phyloP scores from a whole-genome alignment of 306 rosid genomes.

The Malus asiatica region DNA sequence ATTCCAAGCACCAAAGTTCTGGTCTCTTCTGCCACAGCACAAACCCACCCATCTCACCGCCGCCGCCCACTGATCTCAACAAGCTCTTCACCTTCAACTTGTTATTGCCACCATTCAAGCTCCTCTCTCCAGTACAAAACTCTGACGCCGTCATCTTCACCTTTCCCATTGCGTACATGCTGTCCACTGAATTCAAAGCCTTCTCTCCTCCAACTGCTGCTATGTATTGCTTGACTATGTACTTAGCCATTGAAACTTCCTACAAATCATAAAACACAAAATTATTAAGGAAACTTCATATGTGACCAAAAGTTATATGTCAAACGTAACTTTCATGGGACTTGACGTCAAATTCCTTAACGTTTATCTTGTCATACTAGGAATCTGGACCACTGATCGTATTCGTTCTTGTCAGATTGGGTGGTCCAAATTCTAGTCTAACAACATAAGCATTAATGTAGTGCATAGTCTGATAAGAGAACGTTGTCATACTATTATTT shows the following conservation, averaged over 20 bases:
- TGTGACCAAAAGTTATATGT: neutral
- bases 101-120: conserved; percentile 25
- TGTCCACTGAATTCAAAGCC: conserved; percentile 53
- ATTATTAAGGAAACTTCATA: neutral
- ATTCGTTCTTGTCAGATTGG: neutral
- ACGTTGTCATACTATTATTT: neutral
- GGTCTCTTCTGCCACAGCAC: conserved; percentile 89
- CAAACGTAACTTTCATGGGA: neutral
- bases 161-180: conserved; percentile 95
- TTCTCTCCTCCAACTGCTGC: conserved; percentile 91
- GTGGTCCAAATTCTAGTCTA: neutral
- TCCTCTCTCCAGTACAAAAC: conserved; percentile 51
- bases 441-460: neutral
- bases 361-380: neutral
- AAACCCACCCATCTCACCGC: conserved; percentile 86
- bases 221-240: conserved; percentile 75
- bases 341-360: neutral
- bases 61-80: conserved; percentile 26
- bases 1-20: conserved; percentile 84
- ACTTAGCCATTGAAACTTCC: conserved; percentile 86
- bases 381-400: neutral
- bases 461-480: neutral
- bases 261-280: conserved; percentile 1
- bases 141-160: conserved; percentile 78
- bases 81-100: conserved; percentile 49